Evolutionary conservation across 352 stramenopile genomes (phyloP).

Genomic region (Phytophthora lateralis): DNA sequence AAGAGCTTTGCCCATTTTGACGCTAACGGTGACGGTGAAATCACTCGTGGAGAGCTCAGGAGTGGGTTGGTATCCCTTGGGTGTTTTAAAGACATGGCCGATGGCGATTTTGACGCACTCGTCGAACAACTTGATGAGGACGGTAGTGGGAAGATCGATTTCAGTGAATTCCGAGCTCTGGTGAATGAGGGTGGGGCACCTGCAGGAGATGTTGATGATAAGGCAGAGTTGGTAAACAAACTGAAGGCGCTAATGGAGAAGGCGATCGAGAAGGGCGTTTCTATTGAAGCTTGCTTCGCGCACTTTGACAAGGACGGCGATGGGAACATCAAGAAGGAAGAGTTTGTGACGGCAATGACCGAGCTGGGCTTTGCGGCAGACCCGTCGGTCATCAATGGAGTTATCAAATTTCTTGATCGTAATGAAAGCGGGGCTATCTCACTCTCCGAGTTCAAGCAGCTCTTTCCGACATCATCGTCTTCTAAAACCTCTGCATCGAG

Average conservation of each 20-base stretch:
- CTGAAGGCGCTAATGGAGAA: conserved; percentile 51
- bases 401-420: conserved; percentile 60
- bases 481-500: not conserved
- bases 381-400: conserved; percentile 37
- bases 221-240: conserved; percentile 36
- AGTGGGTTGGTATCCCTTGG: conserved; percentile 51
- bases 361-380: conserved; percentile 52
- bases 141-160: conserved; percentile 58
- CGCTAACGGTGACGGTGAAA: conserved; percentile 54
- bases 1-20: conserved; percentile 77
- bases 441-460: conserved; percentile 61
- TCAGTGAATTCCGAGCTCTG: conserved; percentile 62
- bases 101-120: conserved; percentile 51
- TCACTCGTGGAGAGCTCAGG: conserved; percentile 64
- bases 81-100: conserved; percentile 48
- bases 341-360: conserved; percentile 63
- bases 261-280: conserved; percentile 53
- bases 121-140: conserved; percentile 55
- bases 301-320: conserved; percentile 89
- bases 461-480: conserved; percentile 40
- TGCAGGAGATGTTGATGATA: not conserved
- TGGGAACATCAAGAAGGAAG: conserved; percentile 57
- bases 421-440: conserved; percentile 72
- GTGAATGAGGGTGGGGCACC: conserved; percentile 13
- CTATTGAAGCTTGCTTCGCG: conserved; percentile 62